Evolutionary conservation across 371 early-diverging fungal genomes (phyloP).

Genomic region (Actinomortierella wolfii): DNA sequence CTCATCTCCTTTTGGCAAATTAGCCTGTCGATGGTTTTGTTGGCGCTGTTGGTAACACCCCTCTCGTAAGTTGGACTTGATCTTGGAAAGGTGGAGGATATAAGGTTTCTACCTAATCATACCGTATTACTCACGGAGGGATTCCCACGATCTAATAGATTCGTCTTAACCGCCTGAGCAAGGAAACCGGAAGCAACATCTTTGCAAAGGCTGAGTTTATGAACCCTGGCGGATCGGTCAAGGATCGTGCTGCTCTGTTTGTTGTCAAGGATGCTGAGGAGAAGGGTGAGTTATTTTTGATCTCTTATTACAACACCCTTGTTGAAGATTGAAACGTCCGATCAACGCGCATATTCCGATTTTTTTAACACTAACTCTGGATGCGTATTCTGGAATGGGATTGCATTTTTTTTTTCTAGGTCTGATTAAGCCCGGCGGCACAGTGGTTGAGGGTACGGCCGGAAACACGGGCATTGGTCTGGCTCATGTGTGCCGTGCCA

Average conservation of each 20-base stretch:
- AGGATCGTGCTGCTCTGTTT: slow-evolving; percentile 93
- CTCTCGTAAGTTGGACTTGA: slow-evolving; percentile 66
- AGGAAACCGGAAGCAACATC: slow-evolving; percentile 88
- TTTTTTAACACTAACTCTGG: neutral
- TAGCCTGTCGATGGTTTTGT: slow-evolving; percentile 70
- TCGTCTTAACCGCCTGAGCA: slow-evolving; percentile 73
- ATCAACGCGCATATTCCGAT: neutral
- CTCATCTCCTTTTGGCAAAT: neutral
- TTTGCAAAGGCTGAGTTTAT: slow-evolving; percentile 96
- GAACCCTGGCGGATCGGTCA: slow-evolving; percentile 98
- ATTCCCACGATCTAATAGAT: slow-evolving; percentile 52
- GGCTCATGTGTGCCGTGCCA: slow-evolving; percentile 94
- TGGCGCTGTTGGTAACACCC: slow-evolving; percentile 95
- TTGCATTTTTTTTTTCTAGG: slow-evolving; percentile 50
- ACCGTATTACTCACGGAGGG: neutral
- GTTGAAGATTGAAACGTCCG: no score
- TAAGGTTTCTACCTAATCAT: neutral
- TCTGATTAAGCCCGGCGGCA: slow-evolving; percentile 86
- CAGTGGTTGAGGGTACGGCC: slow-evolving; percentile 95
- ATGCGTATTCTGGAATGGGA: no score
- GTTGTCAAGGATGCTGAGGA: slow-evolving; percentile 95
- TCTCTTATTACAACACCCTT: no score
- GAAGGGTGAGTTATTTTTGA: slow-evolving; percentile 34
- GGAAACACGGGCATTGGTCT: slow-evolving; percentile 97
- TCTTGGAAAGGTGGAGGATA: neutral